Percentiles rank a stretch among this genome's conserved stretches.
Conservation (phyloP, 352 stramenopile genomes). For the Paralagenidium karlingii region DNA sequence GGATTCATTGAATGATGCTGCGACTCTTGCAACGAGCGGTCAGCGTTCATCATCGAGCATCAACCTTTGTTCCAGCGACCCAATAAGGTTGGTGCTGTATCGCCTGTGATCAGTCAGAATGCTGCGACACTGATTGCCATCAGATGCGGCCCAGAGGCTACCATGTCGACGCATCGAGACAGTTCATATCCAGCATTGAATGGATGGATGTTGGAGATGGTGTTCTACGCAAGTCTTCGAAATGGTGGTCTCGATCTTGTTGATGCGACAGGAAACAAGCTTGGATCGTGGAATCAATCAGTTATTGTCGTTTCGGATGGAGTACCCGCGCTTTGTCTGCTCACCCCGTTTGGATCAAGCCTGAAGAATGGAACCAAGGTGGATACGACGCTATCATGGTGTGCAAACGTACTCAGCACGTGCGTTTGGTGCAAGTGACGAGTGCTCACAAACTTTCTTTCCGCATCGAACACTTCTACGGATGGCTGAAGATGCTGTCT, state of each 20-base stretch:
- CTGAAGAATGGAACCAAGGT: constrained; percentile 8
- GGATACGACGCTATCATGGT: constrained; percentile 14
- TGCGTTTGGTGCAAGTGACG: constrained; percentile 12
- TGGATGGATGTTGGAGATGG: constrained; percentile 8
- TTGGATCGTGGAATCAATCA: background rate
- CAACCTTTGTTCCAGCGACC: too few relatives aligned
- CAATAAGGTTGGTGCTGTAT: background rate
- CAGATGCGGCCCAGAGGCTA: constrained; percentile 4
- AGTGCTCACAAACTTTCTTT: constrained; percentile 7
- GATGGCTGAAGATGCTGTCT: constrained; percentile 1
- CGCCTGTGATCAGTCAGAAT: constrained; percentile 2
- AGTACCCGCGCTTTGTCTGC: constrained; percentile 3
- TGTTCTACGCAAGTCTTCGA: constrained; percentile 10
- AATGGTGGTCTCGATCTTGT: constrained; percentile 6
- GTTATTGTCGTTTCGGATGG: constrained; percentile 1
- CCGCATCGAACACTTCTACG: constrained; percentile 6
- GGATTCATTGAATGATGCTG: too few relatives aligned
- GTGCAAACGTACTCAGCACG: constrained; percentile 2
- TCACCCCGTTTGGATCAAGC: constrained; percentile 8
- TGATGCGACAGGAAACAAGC: background rate
- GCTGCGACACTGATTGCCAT: constrained; percentile 4
- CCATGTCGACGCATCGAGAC: constrained; percentile 5
- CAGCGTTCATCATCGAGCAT: too few relatives aligned
- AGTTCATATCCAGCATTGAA: constrained; percentile 8
- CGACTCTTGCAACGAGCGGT: too few relatives aligned